Evolutionary conservation across 257 asterid species (phyloP), one percentile per base, ranked within the genome.

Genomic region (Salvia hispanica): DNA sequence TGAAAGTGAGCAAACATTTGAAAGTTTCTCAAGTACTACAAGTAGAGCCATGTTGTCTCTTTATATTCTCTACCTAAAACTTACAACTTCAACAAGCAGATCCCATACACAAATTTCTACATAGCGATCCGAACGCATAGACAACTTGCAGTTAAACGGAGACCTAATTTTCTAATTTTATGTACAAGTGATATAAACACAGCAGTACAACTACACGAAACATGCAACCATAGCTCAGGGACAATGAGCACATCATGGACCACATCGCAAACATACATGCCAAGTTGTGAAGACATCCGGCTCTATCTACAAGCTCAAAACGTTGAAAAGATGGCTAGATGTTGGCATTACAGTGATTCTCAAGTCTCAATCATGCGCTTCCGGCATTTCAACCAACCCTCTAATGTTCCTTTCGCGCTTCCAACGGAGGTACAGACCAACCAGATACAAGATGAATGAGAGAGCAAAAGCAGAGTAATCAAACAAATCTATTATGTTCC

Each of bases 391-490:
- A 54, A 77, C 84, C 77, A 84, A 72, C 71, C 75, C 81, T 74
- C 95, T 78, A 5, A 80, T 74, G 69, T 81, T 79, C 53, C 73
- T 82, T 2, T 73, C 58, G 13, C 90, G 93, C 74, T 82, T 81
- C 65, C 86, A 72, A 46, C 83, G 88, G 18, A 78, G 74, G 65
- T 66, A 79, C 62, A 81, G 67, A 55, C 91, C 87, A 25, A 65
- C 80, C 36, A 84, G 42, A 63, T 85, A 81, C 55, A 87, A 64
- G 68, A 84, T 43, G 42, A 79, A 59, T 5, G 86, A 84, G 60
- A 90, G 85, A 4, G 68, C 81, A 43, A 81, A 67, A 9, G 91
- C 91, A 3, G 82, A 76, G 77, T 72, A 75, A 58, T 87, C 97
- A 55, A 88, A 83, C 64, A 84, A 74, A 46, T 81, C 78, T 57